A percentile compares a stretch with the other conserved stretches of the same genome.
These are phyloP conservation scores for Russula olivacea DNA, from an alignment of 768 basidiomycete species.

Conservation along the genomic window DNA sequence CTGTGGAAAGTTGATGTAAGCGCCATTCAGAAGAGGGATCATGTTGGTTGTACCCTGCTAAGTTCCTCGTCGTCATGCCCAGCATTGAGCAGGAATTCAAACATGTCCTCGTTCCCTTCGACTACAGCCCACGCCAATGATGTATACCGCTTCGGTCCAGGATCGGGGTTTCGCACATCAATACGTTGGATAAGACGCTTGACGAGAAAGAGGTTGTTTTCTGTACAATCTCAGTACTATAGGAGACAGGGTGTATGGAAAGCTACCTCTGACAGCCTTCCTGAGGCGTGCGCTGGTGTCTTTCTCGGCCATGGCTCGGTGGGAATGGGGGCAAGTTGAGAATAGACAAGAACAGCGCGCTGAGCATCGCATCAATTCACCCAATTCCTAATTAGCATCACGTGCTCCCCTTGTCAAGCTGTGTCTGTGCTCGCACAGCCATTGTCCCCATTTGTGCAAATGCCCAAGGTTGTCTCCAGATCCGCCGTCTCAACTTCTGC, in stretches of 20 bases:
- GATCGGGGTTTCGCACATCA: conserved; percentile 89
- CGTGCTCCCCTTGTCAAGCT: conserved; percentile 6
- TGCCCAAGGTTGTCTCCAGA: conserved; percentile 91
- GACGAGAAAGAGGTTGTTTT: conserved; percentile 92
- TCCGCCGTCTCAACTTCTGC: conserved; percentile 86
- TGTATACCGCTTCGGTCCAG: conserved; percentile 67
- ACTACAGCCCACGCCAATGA: conserved; percentile 90
- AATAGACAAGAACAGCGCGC: conserved; percentile 25
- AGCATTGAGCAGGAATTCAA: conserved; percentile 77
- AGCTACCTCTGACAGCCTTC: conserved; percentile 70
- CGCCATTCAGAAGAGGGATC: background rate
- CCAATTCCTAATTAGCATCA: conserved; percentile 12
- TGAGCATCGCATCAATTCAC: conserved; percentile 18
- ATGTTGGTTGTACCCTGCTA: conserved; percentile 60
- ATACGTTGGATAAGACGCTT: conserved; percentile 79
- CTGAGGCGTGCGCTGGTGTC: conserved; percentile 69
- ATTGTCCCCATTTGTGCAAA: conserved; percentile 30
- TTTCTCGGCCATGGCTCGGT: conserved; percentile 68
- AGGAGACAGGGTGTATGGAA: background rate
- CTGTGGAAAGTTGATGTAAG: conserved; percentile 36
- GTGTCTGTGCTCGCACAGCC: too few relatives aligned
- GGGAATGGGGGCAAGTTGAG: conserved; percentile 18
- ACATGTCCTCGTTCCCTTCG: conserved; percentile 85
- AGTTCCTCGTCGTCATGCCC: conserved; percentile 94
- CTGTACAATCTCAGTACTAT: conserved; percentile 37